Percentiles rank a stretch among this genome's conserved stretches.
These are phyloP conservation scores for Myrmaecium sp. DNA, from an alignment of 2,329 filamentous ascomycete species.

Conservation along the genomic window DNA sequence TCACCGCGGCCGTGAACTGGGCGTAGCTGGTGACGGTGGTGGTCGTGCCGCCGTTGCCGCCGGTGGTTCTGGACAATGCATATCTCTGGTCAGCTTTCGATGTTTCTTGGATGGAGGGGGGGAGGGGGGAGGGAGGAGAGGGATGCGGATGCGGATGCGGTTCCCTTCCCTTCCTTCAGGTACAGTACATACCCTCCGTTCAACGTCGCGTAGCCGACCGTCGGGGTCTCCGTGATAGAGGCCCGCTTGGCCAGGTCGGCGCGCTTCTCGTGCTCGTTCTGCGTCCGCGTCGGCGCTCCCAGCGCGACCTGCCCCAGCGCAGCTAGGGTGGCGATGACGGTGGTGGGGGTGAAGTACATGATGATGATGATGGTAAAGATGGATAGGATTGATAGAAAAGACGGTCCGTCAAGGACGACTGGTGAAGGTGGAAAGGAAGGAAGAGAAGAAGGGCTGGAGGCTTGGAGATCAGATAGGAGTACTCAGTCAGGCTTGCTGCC, in stretches of 20 bases:
- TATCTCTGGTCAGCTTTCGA: constrained; percentile 11
- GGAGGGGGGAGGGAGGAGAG: no score
- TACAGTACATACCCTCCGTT: constrained; percentile 10
- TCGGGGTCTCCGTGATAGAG: constrained; percentile 13
- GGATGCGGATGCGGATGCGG: no score
- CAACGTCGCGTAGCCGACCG: constrained; percentile 15
- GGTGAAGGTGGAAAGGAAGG: no score
- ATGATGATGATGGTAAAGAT: no score
- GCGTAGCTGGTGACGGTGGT: constrained; percentile 18
- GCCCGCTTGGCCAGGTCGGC: constrained; percentile 12
- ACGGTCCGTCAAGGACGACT: no score
- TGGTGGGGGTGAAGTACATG: constrained; percentile 8
- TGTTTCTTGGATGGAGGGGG: no score
- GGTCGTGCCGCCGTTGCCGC: constrained; percentile 19
- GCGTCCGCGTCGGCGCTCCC: constrained; percentile 15
- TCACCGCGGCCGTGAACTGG: constrained; percentile 28
- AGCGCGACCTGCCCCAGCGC: constrained; percentile 11
- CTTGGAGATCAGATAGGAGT: no score
- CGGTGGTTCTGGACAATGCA: constrained; percentile 21
- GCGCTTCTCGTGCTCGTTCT: constrained; percentile 8
- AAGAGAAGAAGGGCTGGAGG: no score
- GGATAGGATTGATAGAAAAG: no score
- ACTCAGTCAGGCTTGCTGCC: no score
- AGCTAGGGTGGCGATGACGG: constrained; percentile 16
- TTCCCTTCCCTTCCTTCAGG: background rate